phyloP scores from a whole-genome alignment of 345 rosid species.

The Streptanthus diversifolius region DNA sequence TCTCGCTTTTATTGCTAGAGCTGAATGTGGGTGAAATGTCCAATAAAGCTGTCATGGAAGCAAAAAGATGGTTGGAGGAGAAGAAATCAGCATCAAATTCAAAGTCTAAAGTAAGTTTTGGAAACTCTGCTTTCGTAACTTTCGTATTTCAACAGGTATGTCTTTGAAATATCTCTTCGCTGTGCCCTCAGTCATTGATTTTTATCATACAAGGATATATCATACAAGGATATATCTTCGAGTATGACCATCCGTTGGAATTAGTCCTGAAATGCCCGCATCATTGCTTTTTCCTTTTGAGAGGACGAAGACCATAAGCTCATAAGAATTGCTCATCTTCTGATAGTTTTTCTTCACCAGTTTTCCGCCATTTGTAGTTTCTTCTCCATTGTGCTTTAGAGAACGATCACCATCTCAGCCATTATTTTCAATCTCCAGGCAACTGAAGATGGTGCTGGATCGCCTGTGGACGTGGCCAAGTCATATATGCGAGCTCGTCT shows the following conservation, averaged over 20 bases:
- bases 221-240: background rate
- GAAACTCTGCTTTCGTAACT: constrained; percentile 34
- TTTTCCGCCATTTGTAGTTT: background rate
- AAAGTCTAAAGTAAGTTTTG: constrained; percentile 47
- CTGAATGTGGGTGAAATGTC: constrained; percentile 43
- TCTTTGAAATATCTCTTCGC: constrained; percentile 9
- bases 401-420: constrained; percentile 11
- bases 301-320: background rate
- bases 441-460: constrained; percentile 52
- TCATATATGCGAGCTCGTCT: constrained; percentile 69
- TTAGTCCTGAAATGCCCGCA: background rate
- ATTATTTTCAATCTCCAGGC: constrained; percentile 35
- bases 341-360: background rate
- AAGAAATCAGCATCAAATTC: constrained; percentile 62
- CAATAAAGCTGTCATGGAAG: constrained; percentile 60
- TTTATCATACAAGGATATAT: background rate
- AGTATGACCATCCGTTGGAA: background rate
- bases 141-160: constrained; percentile 41
- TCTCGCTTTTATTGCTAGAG: constrained; percentile 39
- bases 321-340: background rate
- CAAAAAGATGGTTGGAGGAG: constrained; percentile 74
- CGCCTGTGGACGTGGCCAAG: constrained; percentile 82
- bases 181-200: background rate
- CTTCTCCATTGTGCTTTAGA: constrained; percentile 9
- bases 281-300: background rate